A percentile compares a stretch with the other conserved stretches of the same genome.
Conservation (phyloP, 2,329 filamentous ascomycete genomes). For the Amphichorda felina region DNA sequence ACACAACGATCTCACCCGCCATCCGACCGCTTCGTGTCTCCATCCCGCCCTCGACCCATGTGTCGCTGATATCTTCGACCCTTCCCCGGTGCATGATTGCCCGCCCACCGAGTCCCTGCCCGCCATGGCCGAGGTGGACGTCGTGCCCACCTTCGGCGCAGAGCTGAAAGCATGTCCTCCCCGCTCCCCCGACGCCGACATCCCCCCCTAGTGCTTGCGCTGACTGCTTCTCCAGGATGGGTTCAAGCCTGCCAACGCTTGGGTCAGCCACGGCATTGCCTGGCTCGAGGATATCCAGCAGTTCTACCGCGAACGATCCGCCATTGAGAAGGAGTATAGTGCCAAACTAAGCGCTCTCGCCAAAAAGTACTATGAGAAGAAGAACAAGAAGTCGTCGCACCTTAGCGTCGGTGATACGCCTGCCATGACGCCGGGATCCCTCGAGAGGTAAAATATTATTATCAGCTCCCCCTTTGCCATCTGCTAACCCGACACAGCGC, state of each 20-base stretch:
- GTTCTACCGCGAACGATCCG: conserved; percentile 91
- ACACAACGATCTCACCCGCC: not conserved
- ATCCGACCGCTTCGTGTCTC: not conserved
- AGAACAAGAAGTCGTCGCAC: conserved; percentile 75
- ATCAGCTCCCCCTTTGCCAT: not conserved
- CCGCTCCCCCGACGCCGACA: not conserved
- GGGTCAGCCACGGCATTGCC: conserved; percentile 78
- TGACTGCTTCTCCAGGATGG: conserved; percentile 53
- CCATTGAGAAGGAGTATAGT: conserved; percentile 94
- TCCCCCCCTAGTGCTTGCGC: not conserved
- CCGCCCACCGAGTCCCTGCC: not conserved
- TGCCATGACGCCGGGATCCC: conserved; percentile 82
- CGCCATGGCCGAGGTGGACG: conserved; percentile 70
- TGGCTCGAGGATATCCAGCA: conserved; percentile 97
- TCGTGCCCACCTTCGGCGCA: conserved; percentile 76
- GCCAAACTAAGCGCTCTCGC: conserved; percentile 77
- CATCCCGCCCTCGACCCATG: not conserved
- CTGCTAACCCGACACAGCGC: conserved; percentile 44
- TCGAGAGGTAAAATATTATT: conserved; percentile 55
- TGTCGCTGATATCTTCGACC: not conserved
- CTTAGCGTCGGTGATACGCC: conserved; percentile 92
- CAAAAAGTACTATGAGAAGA: conserved; percentile 97
- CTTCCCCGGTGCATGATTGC: not conserved
- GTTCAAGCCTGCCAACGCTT: conserved; percentile 88
- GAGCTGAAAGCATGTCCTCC: conserved; percentile 42